Evolutionary conservation across 176 grass and related monocot species (phyloP).

Genomic region (Oryza australiensis): DNA sequence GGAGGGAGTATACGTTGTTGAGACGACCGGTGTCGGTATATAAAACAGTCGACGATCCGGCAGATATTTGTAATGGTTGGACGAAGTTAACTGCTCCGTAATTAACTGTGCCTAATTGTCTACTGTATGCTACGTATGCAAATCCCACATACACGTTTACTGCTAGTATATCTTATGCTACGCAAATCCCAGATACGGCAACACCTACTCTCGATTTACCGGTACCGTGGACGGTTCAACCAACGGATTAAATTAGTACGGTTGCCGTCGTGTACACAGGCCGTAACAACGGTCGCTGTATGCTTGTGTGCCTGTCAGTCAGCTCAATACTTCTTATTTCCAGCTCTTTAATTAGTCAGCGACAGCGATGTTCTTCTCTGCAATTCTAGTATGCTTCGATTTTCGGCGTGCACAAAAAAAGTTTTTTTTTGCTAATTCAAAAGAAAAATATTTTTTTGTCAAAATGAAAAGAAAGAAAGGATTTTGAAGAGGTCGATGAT

Average conservation of each 20-base stretch:
- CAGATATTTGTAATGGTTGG: not conserved
- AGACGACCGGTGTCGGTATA: not conserved
- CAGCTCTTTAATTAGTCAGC: not conserved
- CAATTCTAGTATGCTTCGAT: not conserved
- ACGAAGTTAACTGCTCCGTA: not conserved
- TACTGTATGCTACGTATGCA: not conserved
- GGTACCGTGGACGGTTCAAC: constrained; percentile 40
- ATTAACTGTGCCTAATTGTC: not conserved
- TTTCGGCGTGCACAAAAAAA: not conserved
- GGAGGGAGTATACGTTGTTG: too few species aligned
- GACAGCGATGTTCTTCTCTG: not conserved
- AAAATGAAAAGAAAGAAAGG: not conserved
- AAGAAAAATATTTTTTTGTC: not conserved
- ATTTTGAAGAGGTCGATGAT: not conserved
- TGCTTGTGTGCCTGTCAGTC: not conserved
- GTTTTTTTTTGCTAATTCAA: not conserved
- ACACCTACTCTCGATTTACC: constrained; percentile 28
- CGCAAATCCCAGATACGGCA: constrained; percentile 18
- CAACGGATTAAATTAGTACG: constrained; percentile 16
- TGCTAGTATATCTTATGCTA: not conserved
- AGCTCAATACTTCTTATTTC: not conserved
- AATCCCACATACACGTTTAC: not conserved
- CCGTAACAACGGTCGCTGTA: not conserved
- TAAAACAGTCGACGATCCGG: not conserved
- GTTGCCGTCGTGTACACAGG: not conserved